Evolutionary conservation across 441 rosid genomes (phyloP), one percentile per base, ranked within the genome.

Genomic region (Iberis amara): DNA sequence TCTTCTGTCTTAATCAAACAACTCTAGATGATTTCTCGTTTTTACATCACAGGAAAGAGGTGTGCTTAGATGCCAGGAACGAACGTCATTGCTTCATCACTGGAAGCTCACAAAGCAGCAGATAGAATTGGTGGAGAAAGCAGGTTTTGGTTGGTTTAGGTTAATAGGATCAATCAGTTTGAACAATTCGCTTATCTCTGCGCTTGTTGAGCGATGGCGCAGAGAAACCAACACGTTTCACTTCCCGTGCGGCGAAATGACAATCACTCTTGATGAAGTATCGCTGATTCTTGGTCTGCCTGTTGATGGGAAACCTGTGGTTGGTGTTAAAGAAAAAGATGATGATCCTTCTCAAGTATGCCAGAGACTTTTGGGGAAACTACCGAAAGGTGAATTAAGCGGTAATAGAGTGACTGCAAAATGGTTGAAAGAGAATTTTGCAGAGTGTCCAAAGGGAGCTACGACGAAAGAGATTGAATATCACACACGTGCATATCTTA

Each of bases 161-260:
- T 63, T 73, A 56, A 75, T 81, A 57, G 81, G 81, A 52, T 73
- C 83, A 0, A 75, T 86, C 57, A 78, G 81, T 63, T 62, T 86
- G 58, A 86, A 86, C 74, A 80, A 77, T 55, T 78, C 81, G 3
- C 80, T 83, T 6, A 79, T 86, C 46, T 79, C 89, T 43, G 86
- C 95, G 0, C 71, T 81, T 8, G 80, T 79, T 18, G 89, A 86
- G 66, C 70, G 89, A 42, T 81, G 88, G 92, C 69, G 86, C 47
- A 67, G 78, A 49, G 95, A 86, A 66, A 83, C 95, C 38, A 86
- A 79, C 40, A 83, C 83, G 0, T 81, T 85, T 27, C 90, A 85
- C 65, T 62, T 83, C 61, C 76, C 74, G 11, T 70, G 76, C 21
- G 95, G 91, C 5, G 91, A 86, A 47, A 81, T 86, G 80, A 83